Base-by-base conservation (phyloP, 2,329 filamentous ascomycete genomes). In the Colletotrichum higginsianum region DNA sequence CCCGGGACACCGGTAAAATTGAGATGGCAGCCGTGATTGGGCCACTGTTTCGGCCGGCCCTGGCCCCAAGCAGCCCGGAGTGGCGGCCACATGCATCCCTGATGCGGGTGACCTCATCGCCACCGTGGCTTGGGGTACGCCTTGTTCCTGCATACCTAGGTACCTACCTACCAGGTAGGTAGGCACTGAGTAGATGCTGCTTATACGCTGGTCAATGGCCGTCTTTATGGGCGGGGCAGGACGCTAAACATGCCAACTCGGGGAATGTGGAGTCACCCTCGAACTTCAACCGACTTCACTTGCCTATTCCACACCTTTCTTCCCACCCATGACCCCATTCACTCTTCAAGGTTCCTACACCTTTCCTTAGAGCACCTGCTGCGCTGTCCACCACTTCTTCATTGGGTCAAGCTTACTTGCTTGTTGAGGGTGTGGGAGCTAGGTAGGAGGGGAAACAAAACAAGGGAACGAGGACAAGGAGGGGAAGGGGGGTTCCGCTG, bases 11-110 rank as follows among this genome's bases (percentile, higher is more conserved):
- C 63, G 67, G 67, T 52, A 62, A 62, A 67, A 62, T 46, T 38
- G 50, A 44, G 64, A 67, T 52, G 63, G 18, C 62, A 61, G 63
- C 50, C 56, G 57, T 71, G 63, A 71, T 67, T 71, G 67, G 63
- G 50, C n/a, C 30, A 12, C 21, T 61, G 63, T 67, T 67, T 56
- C 26, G 38, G 55, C 21, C 67, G 26, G 40, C 16, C 49, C 47
- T 55, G 47, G 40, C 62, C 56, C 62, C 30, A 61, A 56, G 60
- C 40, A 55, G 61, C 61, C 62, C 62, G 40, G 56, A 49, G 60
- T 47, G 53, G 61, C 61, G 66, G 56, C 62, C 56, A 38, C 35
- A 38, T 61, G 55, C 55, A 42, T 38, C 62, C 12, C 50, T 23
- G 38, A 38, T 38, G 35, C 3, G 38, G 18, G 49, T 52, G 49